Evolutionary conservation across 352 stramenopile genomes (phyloP).

Genomic region (Phytophthora hybrid): DNA sequence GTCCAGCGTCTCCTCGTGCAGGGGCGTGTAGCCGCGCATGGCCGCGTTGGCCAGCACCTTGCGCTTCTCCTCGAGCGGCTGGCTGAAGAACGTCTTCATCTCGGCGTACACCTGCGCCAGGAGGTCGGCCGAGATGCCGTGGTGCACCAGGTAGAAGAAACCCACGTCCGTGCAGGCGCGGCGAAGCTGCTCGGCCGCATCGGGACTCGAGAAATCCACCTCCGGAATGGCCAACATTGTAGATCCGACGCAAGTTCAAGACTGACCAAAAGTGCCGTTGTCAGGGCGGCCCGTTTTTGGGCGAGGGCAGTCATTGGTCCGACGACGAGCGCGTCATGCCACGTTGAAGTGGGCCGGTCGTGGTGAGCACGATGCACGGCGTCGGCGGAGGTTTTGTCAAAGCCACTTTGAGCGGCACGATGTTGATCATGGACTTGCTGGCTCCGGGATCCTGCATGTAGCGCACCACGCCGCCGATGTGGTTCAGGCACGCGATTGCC

Average conservation of each 20-base stretch:
- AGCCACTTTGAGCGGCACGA: conserved; percentile 48
- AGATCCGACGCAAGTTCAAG: conserved; percentile 9
- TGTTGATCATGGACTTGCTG: conserved; percentile 29
- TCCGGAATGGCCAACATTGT: conserved; percentile 54
- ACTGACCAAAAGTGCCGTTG: conserved; percentile 4
- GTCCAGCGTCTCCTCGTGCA: conserved; percentile 83
- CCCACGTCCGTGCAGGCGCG: conserved; percentile 63
- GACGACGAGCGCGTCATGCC: conserved; percentile 26
- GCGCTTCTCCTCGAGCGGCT: conserved; percentile 56
- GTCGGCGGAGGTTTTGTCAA: conserved; percentile 29
- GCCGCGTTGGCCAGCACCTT: conserved; percentile 74
- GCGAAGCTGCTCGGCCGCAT: conserved; percentile 57
- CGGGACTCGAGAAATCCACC: conserved; percentile 56
- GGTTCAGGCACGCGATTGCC: no score
- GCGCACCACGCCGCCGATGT: no score
- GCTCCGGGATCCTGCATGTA: conserved; percentile 32
- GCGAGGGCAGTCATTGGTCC: background rate
- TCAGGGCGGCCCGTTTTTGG: conserved; percentile 3
- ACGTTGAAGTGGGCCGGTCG: conserved; percentile 20
- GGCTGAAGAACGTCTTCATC: conserved; percentile 67
- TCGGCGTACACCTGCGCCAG: conserved; percentile 62
- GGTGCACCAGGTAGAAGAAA: conserved; percentile 78
- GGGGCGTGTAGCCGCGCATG: conserved; percentile 77
- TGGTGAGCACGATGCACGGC: no score
- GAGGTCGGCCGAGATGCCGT: conserved; percentile 50